A percentile compares a stretch with the other conserved stretches of the same genome.
These are phyloP conservation scores for Neonectria hederae DNA, from an alignment of 2,329 filamentous ascomycete genomes.

Conservation along the genomic window DNA sequence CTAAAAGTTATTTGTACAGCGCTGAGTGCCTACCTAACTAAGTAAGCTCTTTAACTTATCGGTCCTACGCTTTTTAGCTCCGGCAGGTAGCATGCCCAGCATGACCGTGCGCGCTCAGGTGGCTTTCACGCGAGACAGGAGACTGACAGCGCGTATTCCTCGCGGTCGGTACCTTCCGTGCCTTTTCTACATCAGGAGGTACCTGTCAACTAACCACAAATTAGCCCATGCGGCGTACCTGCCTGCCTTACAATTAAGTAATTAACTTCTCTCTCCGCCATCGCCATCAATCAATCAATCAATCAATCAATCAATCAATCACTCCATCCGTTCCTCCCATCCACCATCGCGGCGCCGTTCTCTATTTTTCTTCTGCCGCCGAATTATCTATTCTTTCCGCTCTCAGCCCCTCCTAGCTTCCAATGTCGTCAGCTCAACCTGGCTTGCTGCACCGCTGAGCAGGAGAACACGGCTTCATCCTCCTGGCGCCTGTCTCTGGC, in stretches of 20 bases:
- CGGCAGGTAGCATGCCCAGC: not conserved
- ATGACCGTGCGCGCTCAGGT: slow-evolving; percentile 14
- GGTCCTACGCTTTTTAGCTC: too few relatives aligned
- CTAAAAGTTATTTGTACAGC: not conserved
- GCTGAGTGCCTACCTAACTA: not conserved
- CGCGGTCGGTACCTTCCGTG: slow-evolving; percentile 8
- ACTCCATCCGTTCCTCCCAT: not conserved
- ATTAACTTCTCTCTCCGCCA: slow-evolving; percentile 17
- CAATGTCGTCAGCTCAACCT: not conserved
- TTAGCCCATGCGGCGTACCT: slow-evolving; percentile 20
- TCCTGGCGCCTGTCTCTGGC: slow-evolving; percentile 1
- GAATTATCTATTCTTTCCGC: not conserved
- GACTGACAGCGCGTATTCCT: not conserved
- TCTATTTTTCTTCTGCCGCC: not conserved
- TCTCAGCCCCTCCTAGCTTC: not conserved
- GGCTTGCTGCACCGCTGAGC: slow-evolving; percentile 4
- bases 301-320: slow-evolving; percentile 4
- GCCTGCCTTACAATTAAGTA: slow-evolving; percentile 12
- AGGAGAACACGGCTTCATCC: slow-evolving; percentile 5
- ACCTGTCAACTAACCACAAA: slow-evolving; percentile 17
- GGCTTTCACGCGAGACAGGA: too few relatives aligned
- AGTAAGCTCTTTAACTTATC: slow-evolving; percentile 24
- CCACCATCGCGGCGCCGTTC: not conserved
- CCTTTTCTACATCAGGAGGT: slow-evolving; percentile 9
- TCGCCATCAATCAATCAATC: not conserved